A percentile compares a stretch with the other conserved stretches of the same genome.
Evolutionary conservation across 2,329 filamentous ascomycete species (phyloP).

Genomic region (Penicillium thymicola): DNA sequence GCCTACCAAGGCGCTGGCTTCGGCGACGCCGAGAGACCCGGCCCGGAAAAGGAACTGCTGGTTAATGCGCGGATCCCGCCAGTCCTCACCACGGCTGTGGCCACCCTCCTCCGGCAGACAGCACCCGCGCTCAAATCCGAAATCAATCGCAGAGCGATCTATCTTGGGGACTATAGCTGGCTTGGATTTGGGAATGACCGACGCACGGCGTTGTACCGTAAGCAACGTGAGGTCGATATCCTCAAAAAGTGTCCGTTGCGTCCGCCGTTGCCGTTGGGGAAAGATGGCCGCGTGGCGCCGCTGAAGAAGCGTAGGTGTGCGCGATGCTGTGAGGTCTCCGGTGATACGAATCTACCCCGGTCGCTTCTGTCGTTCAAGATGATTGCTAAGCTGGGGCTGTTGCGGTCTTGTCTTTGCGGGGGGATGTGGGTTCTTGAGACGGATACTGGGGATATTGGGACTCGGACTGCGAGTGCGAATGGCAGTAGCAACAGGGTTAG

Average conservation of each 20-base stretch:
- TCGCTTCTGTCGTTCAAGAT: constrained; percentile 36
- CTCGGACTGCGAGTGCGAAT: background rate
- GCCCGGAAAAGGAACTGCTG: constrained; percentile 53
- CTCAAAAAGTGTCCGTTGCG: constrained; percentile 49
- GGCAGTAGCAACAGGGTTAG: background rate
- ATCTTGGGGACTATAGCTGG: constrained; percentile 68
- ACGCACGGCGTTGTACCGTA: constrained; percentile 58
- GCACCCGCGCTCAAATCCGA: constrained; percentile 57
- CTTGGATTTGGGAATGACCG: constrained; percentile 63
- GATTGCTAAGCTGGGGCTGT: constrained; percentile 36
- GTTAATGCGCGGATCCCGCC: constrained; percentile 52
- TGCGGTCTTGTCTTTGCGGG: constrained; percentile 41
- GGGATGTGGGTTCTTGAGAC: constrained; percentile 40
- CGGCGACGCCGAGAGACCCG: constrained; percentile 45
- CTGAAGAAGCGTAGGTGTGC: constrained; percentile 50
- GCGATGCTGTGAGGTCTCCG: constrained; percentile 64
- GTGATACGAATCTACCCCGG: constrained; percentile 51
- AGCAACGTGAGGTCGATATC: constrained; percentile 58
- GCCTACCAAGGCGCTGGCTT: constrained; percentile 52
- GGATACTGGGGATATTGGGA: constrained; percentile 7
- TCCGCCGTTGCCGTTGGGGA: constrained; percentile 11
- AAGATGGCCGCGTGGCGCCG: constrained; percentile 7
- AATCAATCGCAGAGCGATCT: constrained; percentile 65
- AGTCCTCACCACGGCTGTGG: constrained; percentile 49
- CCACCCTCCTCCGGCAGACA: constrained; percentile 47